These are phyloP conservation scores for Stropharia rugosoannulata DNA, from an alignment of 768 basidiomycete genomes.

Conservation along the genomic window DNA sequence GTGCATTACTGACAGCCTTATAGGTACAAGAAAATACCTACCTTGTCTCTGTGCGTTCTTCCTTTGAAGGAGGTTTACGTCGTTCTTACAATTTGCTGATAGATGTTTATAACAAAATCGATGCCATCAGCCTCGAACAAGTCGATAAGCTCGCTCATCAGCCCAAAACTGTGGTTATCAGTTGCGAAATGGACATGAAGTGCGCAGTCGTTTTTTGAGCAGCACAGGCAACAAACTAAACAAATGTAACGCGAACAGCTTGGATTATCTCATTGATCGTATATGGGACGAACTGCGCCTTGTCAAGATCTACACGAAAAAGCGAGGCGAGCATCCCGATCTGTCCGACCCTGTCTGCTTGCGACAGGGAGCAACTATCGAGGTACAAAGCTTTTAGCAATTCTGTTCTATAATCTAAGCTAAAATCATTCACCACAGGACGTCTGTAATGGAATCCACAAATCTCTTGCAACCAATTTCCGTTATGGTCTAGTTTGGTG, in stretches of 20 bases:
- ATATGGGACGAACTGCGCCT: slow-evolving; percentile 81
- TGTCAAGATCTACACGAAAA: slow-evolving; percentile 96
- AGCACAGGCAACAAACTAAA: slow-evolving; percentile 1
- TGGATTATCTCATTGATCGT: slow-evolving; percentile 71
- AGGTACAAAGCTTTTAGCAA: slow-evolving; percentile 42
- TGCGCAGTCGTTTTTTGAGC: slow-evolving; percentile 33
- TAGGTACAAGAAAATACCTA: slow-evolving; percentile 92
- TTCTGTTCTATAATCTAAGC: neutral
- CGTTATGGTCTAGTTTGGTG: slow-evolving; percentile 94
- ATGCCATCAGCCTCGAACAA: slow-evolving; percentile 80
- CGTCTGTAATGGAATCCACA: slow-evolving; percentile 92
- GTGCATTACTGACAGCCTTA: neutral
- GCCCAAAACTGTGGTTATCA: slow-evolving; percentile 89
- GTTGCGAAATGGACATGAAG: slow-evolving; percentile 95
- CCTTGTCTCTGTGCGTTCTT: slow-evolving; percentile 78
- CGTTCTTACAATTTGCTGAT: neutral
- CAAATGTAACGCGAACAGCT: slow-evolving; percentile 33
- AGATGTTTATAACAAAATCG: slow-evolving; percentile 98
- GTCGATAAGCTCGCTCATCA: slow-evolving; percentile 82
- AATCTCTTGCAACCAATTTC: slow-evolving; percentile 87
- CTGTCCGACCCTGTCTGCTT: slow-evolving; percentile 88
- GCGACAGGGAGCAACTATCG: slow-evolving; percentile 89
- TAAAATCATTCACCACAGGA: slow-evolving; percentile 39
- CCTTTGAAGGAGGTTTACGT: neutral
- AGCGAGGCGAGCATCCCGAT: slow-evolving; percentile 93